Base-by-base conservation (phyloP, 352 stramenopile genomes). In the Phytophthora constricta region DNA sequence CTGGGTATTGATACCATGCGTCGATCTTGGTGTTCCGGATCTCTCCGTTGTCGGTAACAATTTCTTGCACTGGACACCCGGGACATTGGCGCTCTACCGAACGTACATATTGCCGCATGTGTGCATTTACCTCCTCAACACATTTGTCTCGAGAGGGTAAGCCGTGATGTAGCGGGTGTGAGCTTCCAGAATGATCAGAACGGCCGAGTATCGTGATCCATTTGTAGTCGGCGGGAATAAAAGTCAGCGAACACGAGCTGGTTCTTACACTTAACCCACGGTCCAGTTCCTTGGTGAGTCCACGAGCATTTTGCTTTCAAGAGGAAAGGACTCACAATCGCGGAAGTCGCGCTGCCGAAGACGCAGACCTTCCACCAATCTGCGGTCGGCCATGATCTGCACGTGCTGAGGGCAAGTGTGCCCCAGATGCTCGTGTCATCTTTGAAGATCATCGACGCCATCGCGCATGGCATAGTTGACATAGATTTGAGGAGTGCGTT, bases 391-490 rank as follows among this genome's bases (percentile, higher is more conserved):
- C 39, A 46, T 46, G 39, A 37, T 11, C 31, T 37, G 13, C 13
- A 37, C 31, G 1, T 37, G 31, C 31, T 13, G 31, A 37, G 31
- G 31, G 13, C 31, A 37, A 37, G 31, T 11, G 23, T 61, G 42
- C 19, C 54, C 55, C 0, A 62, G 45, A 20, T 33, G n/a, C 31
- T 62, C 45, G n/a, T 55, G 31, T 31, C 43, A 62, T 11, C 55
- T 39, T 31, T 62, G 55, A 20, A 55, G 43, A 20, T 55, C 55
- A n/a, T 26, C 41, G 0, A 62, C 54, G 10, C 42, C 54, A 25
- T 53, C 54, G 9, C 3, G 8, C 4, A 62, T 1, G 0, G 31
- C 55, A 41, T 27, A 62, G 1, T 55, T 62, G 1, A 55, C 45
- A 11, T 13, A 37, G 7, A 37, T 11, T 37, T 11, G 31, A 7